Evolutionary conservation across 345 rosid genomes (phyloP).

Genomic region (Citrus cavaleriei): DNA sequence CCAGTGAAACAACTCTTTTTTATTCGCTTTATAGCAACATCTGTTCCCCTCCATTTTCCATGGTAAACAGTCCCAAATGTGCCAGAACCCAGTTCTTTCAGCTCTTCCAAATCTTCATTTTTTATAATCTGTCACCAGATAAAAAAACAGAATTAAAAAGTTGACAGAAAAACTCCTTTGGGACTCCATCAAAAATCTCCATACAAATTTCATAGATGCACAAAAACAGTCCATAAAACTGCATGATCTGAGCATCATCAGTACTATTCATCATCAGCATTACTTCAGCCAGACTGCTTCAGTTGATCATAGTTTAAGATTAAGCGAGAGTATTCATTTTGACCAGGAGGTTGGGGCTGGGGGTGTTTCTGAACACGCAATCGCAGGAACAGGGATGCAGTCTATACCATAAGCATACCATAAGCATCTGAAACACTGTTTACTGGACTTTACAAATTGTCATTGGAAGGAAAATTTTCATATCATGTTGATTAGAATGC

Average conservation of each 20-base stretch:
- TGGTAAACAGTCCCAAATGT: conserved; percentile 98
- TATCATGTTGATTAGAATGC: background rate
- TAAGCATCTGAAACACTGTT: background rate
- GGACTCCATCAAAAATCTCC: background rate
- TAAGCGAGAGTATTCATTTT: background rate
- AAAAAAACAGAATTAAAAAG: conserved; percentile 6
- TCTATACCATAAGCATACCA: background rate
- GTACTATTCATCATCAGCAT: background rate
- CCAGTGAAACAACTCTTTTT: conserved; percentile 93
- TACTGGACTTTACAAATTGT: background rate
- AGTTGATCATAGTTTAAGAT: background rate
- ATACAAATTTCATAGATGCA: background rate
- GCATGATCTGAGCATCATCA: background rate
- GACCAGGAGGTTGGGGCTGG: background rate
- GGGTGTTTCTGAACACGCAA: background rate
- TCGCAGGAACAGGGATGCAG: background rate
- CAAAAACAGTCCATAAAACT: background rate
- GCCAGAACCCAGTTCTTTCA: conserved; percentile 92
- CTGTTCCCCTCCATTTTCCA: conserved; percentile 99
- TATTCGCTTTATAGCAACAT: conserved; percentile 94
- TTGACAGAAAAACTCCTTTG: background rate
- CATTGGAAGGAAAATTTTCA: background rate
- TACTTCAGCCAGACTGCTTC: background rate
- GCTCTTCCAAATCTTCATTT: conserved; percentile 94
- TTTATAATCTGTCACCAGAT: conserved; percentile 54